These are phyloP conservation scores for Cordyceps cateniannulata DNA, from an alignment of 2,329 filamentous ascomycete species.

Conservation along the genomic window DNA sequence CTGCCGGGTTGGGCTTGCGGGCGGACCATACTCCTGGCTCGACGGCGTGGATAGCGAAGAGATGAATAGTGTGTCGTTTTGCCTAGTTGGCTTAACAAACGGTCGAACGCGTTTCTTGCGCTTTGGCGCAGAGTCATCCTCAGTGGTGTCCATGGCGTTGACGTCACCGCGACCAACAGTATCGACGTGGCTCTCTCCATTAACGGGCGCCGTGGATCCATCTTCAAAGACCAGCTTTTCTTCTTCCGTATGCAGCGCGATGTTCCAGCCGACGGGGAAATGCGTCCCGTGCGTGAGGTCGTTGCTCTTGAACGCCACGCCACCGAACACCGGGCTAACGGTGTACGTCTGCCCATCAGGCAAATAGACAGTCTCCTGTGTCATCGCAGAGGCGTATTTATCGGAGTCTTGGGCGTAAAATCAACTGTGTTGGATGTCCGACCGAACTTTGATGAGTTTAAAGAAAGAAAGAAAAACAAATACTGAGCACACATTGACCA, in stretches of 20 bases:
- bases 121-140: not conserved
- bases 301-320: conserved; percentile 80
- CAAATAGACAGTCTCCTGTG: conserved; percentile 54
- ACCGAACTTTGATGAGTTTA: not conserved
- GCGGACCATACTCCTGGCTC: conserved; percentile 70
- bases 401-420: not conserved
- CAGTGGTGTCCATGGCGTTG: not conserved
- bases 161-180: not conserved
- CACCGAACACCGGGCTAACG: conserved; percentile 83
- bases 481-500: not conserved
- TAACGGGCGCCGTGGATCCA: not conserved
- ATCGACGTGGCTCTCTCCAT: not conserved
- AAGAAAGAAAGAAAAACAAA: not conserved
- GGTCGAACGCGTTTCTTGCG: conserved; percentile 22
- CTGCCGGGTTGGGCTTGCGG: conserved; percentile 75
- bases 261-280: conserved; percentile 84
- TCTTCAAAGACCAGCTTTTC: conserved; percentile 13
- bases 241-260: conserved; percentile 70
- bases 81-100: conserved; percentile 68
- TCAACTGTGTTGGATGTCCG: not conserved
- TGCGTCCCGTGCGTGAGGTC: conserved; percentile 63
- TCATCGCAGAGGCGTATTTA: conserved; percentile 21
- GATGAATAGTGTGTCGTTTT: conserved; percentile 79
- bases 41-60: conserved; percentile 85
- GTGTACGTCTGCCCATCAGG: conserved; percentile 83